Percentiles rank a stretch among this genome's conserved stretches.
phyloP scores from a whole-genome alignment of 345 rosid genomes.

The Cardamine resedifolia region DNA sequence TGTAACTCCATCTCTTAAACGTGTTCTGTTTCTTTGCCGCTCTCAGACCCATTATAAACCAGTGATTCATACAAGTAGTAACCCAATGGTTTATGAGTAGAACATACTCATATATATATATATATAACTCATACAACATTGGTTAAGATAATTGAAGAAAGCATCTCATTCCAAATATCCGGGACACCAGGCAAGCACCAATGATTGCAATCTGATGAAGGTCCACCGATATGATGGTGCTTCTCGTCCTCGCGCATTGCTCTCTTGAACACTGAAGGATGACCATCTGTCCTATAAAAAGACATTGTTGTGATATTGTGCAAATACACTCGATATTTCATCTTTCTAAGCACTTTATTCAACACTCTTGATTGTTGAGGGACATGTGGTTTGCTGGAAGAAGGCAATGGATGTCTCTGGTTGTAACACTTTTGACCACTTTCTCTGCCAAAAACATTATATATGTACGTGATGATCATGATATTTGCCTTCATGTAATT shows the following conservation, averaged over 20 bases:
- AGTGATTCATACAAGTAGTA: not conserved
- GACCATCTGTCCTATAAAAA: slow-evolving; percentile 79
- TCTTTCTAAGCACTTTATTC: slow-evolving; percentile 61
- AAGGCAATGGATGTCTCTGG: slow-evolving; percentile 65
- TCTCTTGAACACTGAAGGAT: slow-evolving; percentile 83
- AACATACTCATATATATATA: no score
- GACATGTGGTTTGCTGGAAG: slow-evolving; percentile 57
- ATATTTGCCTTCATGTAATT: not conserved
- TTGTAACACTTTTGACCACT: slow-evolving; percentile 89
- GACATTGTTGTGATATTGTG: slow-evolving; percentile 85
- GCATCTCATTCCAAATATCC: slow-evolving; percentile 92
- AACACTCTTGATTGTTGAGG: slow-evolving; percentile 66
- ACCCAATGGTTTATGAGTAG: not conserved
- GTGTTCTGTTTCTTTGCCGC: no score
- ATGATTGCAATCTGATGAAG: slow-evolving; percentile 84
- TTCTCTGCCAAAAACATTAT: slow-evolving; percentile 44
- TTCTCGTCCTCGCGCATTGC: slow-evolving; percentile 51
- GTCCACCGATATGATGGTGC: slow-evolving; percentile 42
- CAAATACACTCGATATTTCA: slow-evolving; percentile 73
- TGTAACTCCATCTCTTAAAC: no score
- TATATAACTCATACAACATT: slow-evolving; percentile 14
- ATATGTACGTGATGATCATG: not conserved
- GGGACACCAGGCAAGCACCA: slow-evolving; percentile 99
- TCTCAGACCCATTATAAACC: no score
- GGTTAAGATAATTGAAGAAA: slow-evolving; percentile 40